Base-by-base conservation (phyloP, 805 yeast species). In the Cyberlindnera euphorbiae region DNA sequence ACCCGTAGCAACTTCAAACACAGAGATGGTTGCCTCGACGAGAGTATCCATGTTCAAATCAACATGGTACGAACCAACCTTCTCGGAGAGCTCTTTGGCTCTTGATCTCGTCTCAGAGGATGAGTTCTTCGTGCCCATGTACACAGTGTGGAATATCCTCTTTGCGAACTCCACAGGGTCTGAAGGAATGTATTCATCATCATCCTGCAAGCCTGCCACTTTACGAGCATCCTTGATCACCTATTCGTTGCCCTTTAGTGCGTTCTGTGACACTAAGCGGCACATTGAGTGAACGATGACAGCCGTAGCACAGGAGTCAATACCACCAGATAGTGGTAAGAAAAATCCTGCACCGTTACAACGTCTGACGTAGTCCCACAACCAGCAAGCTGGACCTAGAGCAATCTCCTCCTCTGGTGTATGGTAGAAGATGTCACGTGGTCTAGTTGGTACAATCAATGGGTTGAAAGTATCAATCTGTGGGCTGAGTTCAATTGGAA, bases 321-420 rank as follows among this genome's bases (percentile, higher is more conserved):
- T 90, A 33, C 99, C 99, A 14, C 99, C 99, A 58, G 95, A 82
- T 33, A 93, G 67, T 0, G 99, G 97, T 30, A 93, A 66, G 61
- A 93, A 94, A 58, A 71, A 93, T 0, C 99, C 99, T 0, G 88
- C 86, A 34, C 93, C 84, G 47, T 76, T 77, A 49, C 95, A 86
- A 46, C 99, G 74, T 58, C 99, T 75, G 40, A 93, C 69, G 55
- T 93, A 93, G 60, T 93, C 99, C 99, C 99, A 93, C 45, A 93
- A 62, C 99, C 99, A 93, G 59, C 98, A 93, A 0, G 99, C 98
- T 1, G 99, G 99, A 0, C 99, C 99, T 29, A 85, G 66, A 1
- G 97, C 97, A 47, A 93, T 90, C 60, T 93, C 99, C 62, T 93
- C 97, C 53, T 89, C 95, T 3, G 98, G 96, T 2, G 66, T 54